phyloP scores from a whole-genome alignment of 176 grass and related monocot species.

The Oryza punctata region DNA sequence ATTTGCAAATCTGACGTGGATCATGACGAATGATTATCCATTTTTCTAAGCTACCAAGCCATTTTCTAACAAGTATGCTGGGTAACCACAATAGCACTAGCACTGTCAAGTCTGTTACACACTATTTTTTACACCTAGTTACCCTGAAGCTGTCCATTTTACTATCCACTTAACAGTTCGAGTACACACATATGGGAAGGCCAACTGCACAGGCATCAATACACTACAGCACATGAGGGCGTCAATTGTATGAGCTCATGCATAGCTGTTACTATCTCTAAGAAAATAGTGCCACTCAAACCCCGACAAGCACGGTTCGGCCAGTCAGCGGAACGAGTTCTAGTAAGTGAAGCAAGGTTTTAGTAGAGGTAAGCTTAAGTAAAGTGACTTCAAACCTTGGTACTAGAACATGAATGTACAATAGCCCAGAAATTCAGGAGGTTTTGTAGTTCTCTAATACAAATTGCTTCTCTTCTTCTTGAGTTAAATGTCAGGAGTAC shows the following conservation, averaged over 20 bases:
- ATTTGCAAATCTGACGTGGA: background rate
- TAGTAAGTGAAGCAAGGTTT: background rate
- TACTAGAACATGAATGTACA: background rate
- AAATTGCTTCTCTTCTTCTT: background rate
- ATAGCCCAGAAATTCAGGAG: background rate
- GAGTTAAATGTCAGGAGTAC: background rate
- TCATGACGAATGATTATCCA: background rate
- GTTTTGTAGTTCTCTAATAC: background rate
- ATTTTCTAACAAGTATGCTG: background rate
- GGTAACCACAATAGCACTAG: background rate
- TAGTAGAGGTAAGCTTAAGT: background rate
- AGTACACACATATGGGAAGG: background rate
- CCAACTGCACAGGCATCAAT: background rate
- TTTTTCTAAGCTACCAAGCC: background rate
- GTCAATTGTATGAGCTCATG: too few relatives aligned
- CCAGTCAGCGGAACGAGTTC: background rate
- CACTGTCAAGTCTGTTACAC: background rate
- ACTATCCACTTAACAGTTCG: background rate
- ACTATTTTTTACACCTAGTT: background rate
- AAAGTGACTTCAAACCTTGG: background rate
- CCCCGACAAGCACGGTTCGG: too few relatives aligned
- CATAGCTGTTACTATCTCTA: background rate
- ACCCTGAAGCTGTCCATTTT: background rate
- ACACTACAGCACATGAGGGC: background rate
- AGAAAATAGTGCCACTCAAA: background rate